These are phyloP conservation scores for Spongiforma sp. DNA, from an alignment of 1,284 basidiomycete genomes.

Conservation along the genomic window DNA sequence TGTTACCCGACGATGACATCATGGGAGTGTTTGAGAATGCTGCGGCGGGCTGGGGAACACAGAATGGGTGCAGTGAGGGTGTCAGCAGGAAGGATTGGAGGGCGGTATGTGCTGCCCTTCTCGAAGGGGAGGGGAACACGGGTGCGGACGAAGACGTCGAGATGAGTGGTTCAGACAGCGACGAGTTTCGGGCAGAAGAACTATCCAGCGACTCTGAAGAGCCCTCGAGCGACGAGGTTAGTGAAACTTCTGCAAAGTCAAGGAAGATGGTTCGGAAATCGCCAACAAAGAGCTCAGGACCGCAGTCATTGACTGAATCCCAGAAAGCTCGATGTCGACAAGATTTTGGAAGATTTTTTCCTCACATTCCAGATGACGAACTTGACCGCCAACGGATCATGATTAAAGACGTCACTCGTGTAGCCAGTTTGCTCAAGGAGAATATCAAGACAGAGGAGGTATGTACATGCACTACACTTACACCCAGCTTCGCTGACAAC, in stretches of 20 bases:
- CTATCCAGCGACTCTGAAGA: slow-evolving; percentile 18
- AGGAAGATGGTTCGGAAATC: slow-evolving; percentile 17
- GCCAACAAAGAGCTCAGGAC: slow-evolving; percentile 5
- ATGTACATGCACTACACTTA: slow-evolving; percentile 26
- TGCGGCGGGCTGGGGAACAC: slow-evolving; percentile 63
- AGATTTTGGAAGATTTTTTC: slow-evolving; percentile 75
- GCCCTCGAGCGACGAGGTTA: slow-evolving; percentile 36
- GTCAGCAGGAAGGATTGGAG: slow-evolving; percentile 73
- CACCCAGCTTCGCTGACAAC: not conserved
- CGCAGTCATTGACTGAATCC: slow-evolving; percentile 48
- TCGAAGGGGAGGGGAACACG: slow-evolving; percentile 45
- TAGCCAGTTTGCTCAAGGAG: slow-evolving; percentile 64
- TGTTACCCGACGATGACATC: slow-evolving; percentile 72
- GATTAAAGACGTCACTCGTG: slow-evolving; percentile 66
- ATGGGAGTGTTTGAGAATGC: slow-evolving; percentile 74
- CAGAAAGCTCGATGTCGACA: slow-evolving; percentile 60
- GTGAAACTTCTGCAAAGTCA: slow-evolving; percentile 8
- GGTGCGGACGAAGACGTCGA: slow-evolving; percentile 32
- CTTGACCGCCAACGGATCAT: slow-evolving; percentile 57
- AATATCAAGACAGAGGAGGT: slow-evolving; percentile 75
- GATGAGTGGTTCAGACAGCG: slow-evolving; percentile 28
- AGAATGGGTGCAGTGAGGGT: slow-evolving; percentile 23
- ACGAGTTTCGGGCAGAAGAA: slow-evolving; percentile 33
- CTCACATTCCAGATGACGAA: slow-evolving; percentile 45
- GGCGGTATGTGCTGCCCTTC: slow-evolving; percentile 70